Evolutionary conservation across 768 basidiomycete genomes (phyloP), one percentile per base, ranked within the genome.

Genomic region (Podaxis carcinomalis): DNA sequence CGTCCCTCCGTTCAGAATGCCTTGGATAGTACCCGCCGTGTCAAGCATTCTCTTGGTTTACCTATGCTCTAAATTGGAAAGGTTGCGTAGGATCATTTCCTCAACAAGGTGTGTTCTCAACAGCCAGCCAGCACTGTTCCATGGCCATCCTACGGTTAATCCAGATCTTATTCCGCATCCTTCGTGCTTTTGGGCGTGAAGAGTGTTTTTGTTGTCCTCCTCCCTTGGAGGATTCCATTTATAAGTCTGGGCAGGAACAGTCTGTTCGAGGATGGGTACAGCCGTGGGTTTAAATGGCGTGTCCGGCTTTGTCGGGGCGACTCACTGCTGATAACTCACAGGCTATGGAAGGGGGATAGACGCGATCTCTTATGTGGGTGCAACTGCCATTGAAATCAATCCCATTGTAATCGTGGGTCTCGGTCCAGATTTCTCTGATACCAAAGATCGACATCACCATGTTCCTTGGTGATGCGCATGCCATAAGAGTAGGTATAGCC

Each of bases 401-500:
- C 40, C 4, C 40, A 14, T 19, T 14, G n/a, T 13, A 42, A 19
- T 13, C 40, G 11, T 1, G 10, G 4, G 14, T 51, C 7, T 16
- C 6, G 16, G 7, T 28, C 13, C 46, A 63, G 58, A 52, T 58
- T 13, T 55, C 42, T 6, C 35, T 63, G 2, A 59, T 53, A 4
- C 62, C 58, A 14, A 25, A 23, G n/a, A 49, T 60, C n/a, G 59
- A 53, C 36, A 60, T 25, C 28, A 25, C 4, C 4, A 44, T 64
- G 37, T 37, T 62, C 40, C 7, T 64, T n/a, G 63, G 60, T 9
- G 63, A 64, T 16, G 39, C 63, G 1, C 35, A 53, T 10, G 37
- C 56, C 23, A 62, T 64, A 32, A 64, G 62, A 51, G 63, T 63
- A n/a, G 14, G 1, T 9, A 9, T 25, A 51, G 14, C 40, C 16